Evolutionary conservation across 2,329 filamentous ascomycete genomes (phyloP), one percentile per base, ranked within the genome.

Genomic region (Elsinoe batatas): DNA sequence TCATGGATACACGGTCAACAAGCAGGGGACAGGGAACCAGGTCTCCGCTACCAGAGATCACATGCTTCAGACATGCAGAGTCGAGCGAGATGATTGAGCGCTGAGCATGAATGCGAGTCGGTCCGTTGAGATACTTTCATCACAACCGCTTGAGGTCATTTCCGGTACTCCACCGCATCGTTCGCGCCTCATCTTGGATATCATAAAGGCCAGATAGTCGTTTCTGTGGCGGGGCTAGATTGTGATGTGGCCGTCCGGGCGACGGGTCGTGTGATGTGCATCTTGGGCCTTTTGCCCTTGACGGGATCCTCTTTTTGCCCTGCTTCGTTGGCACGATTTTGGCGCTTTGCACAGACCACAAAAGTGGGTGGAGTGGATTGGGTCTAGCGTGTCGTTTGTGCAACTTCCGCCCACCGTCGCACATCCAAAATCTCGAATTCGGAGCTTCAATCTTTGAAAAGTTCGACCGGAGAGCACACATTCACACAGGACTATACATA

Each of bases 391-490:
- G 18, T 38, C 47, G 47, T 35, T 51, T 18, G 15, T 26, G 30
- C n/a, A 20, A 3, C 33, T 51, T 51, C 35, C 32, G 47, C 47
- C 47, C 47, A 51, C 47, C 47, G 47, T 51, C 35, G 47, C 47
- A 51, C 47, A 38, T 15, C 18, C 53, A 55, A 55, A 47, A 46
- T 47, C 53, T 55, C 53, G 36, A 51, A 51, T 20, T 51, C 47
- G 4, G 22, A 17, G 18, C 32, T 43, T 50, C 54, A 13, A 42
- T 22, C 17, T 33, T 56, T 43, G 22, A 33, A 43, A 40, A 40
- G 33, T 54, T 22, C 42, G 51, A 59, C 59, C 54, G 54, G 57
- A 60, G 57, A 58, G 59, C 55, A 59, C n/a, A 60, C 17, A n/a
- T 36, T 53, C 38, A 56, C 22, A 47, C 38, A 50, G 40, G 32